These are phyloP conservation scores for Veloporphyrellus conicus DNA, from an alignment of 1,284 basidiomycete genomes.

Conservation along the genomic window DNA sequence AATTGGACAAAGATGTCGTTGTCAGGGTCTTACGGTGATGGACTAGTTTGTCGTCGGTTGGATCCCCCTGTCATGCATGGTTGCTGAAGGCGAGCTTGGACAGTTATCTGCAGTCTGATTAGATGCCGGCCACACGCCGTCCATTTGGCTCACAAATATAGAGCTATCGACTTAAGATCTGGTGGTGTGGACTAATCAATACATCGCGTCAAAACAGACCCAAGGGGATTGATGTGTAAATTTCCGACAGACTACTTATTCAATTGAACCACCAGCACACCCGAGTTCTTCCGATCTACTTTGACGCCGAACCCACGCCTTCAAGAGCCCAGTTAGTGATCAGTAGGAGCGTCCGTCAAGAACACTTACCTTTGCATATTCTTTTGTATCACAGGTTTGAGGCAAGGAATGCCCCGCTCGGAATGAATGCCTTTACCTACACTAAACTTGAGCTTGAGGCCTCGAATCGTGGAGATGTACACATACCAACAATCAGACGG, in stretches of 20 bases:
- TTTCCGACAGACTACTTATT: constrained; percentile 2
- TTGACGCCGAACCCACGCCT: constrained; percentile 28
- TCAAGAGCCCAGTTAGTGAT: not conserved
- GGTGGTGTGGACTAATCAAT: not conserved
- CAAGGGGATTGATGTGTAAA: no score
- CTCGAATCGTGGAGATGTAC: not conserved
- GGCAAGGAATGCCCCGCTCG: constrained; percentile 71
- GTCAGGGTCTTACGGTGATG: not conserved
- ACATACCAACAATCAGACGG: constrained; percentile 81
- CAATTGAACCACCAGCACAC: constrained; percentile 81
- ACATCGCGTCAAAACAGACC: not conserved
- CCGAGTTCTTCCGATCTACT: constrained; percentile 77
- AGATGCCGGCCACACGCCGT: no score
- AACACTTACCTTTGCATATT: constrained; percentile 67
- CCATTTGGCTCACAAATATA: no score
- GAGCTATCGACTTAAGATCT: no score
- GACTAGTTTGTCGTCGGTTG: not conserved
- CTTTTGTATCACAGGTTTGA: constrained; percentile 90
- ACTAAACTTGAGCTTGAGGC: not conserved
- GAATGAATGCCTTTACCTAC: constrained; percentile 83
- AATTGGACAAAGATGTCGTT: constrained; percentile 7
- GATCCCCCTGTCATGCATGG: not conserved
- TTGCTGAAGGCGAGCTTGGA: no score
- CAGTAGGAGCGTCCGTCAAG: not conserved
- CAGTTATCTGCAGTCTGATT: no score